Evolutionary conservation across 1,284 basidiomycete genomes (phyloP).

Genomic region (Cystobasidiaceae sp.): DNA sequence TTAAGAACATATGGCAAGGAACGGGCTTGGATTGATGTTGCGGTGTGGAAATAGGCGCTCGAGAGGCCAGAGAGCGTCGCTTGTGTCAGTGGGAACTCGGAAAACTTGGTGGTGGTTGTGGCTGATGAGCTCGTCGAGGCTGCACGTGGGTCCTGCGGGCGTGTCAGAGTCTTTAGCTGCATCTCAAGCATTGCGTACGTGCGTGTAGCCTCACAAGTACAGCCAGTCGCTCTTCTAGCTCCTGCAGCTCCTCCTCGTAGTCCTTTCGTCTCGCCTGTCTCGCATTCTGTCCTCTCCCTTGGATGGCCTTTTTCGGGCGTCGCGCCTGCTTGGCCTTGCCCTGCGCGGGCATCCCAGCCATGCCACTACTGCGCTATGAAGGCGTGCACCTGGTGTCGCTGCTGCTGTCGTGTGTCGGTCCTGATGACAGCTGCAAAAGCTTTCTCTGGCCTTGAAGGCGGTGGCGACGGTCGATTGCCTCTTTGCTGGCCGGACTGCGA

Average conservation of each 20-base stretch:
- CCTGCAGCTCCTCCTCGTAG: conserved; percentile 46
- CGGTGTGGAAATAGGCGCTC: conserved; percentile 73
- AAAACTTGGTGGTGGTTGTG: conserved; percentile 46
- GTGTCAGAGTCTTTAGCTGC: no score
- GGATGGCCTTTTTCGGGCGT: neutral
- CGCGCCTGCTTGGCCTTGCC: conserved; percentile 6
- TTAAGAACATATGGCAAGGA: conserved; percentile 59
- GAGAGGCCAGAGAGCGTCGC: conserved; percentile 60
- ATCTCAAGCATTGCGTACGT: no score
- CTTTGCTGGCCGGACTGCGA: no score
- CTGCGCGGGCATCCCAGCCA: no score
- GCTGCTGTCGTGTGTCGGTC: no score
- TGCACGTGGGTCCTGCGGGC: conserved; percentile 1
- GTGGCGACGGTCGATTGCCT: no score
- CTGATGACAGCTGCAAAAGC: no score
- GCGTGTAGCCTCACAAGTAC: conserved; percentile 45
- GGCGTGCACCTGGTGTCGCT: no score
- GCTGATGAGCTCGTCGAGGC: no score
- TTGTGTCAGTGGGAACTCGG: conserved; percentile 45
- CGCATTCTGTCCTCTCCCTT: no score
- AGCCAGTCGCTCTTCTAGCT: conserved; percentile 45
- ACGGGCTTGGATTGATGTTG: conserved; percentile 74
- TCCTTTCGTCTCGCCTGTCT: conserved; percentile 10
- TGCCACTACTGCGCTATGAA: no score
- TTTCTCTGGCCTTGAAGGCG: no score